Base-by-base conservation (phyloP, 2,329 filamentous ascomycete genomes). In the Cytospora schulzeri region DNA sequence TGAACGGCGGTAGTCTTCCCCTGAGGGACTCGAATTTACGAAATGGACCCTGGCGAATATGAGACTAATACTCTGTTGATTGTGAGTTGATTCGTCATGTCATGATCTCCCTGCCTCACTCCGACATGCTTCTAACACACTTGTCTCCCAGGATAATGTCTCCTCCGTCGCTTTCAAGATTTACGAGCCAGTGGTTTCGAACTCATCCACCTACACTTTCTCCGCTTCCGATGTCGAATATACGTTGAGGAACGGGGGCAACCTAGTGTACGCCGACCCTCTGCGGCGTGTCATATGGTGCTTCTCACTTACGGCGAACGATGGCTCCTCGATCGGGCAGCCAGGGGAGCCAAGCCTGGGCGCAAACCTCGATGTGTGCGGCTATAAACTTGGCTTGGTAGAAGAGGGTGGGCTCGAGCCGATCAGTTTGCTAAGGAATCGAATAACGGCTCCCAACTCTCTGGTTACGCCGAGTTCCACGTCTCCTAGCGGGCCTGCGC, bases 21-120 rank as follows among this genome's bases (percentile, higher is more conserved):
- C 63, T 61, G 56, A 66, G 65, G 67, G 68, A 69, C 63, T 67
- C 64, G 60, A 68, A 50, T 48, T 35, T 71, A 68, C 83, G 84
- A 83, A 73, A 88, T 88, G 85, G 85, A 88, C 76, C 81, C 82
- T 75, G 83, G 83, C 69, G 85, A 87, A 77, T 86, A 86, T 76
- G 84, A 86, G 72, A 88, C 85, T 73, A 88, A 88, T 76, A 81
- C 80, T 67, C 76, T 88, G 71, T 77, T 85, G 71, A 80, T 87
- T 77, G 85, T 87, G 69, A 71, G 83, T 78, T 35, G 22, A 48
- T 24, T 22, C 41, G 17, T 14, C 11, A 33, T 14, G 29, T 24
- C 12, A 29, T 52, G 28, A 26, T n/a, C 29, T 11, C 41, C 35
- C 41, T 62, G 45, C 62, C 9, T 24, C 56, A 48, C 31, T 59